phyloP scores from a whole-genome alignment of 1,284 basidiomycete genomes.

The Anthracocystis panici-leucophaei region DNA sequence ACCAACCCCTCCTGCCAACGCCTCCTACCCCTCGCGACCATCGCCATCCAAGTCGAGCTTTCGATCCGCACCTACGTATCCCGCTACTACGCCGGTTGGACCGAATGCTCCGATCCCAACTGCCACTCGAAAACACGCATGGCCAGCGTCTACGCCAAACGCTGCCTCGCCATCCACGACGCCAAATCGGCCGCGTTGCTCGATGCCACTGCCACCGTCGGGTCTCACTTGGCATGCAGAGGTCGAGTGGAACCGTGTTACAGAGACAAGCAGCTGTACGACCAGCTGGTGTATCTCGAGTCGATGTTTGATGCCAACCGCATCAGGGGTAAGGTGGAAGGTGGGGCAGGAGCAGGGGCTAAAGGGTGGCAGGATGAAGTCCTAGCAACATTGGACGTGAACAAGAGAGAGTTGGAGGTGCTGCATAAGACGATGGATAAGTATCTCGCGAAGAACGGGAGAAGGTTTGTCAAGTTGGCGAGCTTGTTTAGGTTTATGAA shows the following conservation, averaged over 20 bases:
- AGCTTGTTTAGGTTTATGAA: constrained; percentile 64
- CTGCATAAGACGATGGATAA: constrained; percentile 50
- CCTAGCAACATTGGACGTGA: constrained; percentile 39
- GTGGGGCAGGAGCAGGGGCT: not conserved
- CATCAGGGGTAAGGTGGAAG: constrained; percentile 21
- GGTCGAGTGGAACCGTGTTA: constrained; percentile 53
- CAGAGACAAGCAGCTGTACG: constrained; percentile 65
- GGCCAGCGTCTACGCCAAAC: constrained; percentile 88
- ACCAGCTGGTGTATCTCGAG: constrained; percentile 64
- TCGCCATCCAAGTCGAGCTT: constrained; percentile 80
- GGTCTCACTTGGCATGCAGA: constrained; percentile 42
- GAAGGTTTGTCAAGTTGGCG: constrained; percentile 63
- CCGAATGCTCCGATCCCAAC: constrained; percentile 84
- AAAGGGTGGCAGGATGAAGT: constrained; percentile 47
- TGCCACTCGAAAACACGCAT: constrained; percentile 87
- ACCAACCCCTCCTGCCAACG: constrained; percentile 32
- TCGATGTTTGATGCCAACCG: constrained; percentile 56
- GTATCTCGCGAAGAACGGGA: constrained; percentile 61
- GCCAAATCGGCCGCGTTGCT: constrained; percentile 26
- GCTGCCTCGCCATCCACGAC: constrained; percentile 60
- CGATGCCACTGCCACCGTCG: constrained; percentile 18
- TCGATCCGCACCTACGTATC: constrained; percentile 83
- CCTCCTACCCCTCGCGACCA: constrained; percentile 30
- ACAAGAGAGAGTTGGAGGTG: constrained; percentile 30
- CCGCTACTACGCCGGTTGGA: constrained; percentile 90